A percentile compares a stretch with the other conserved stretches of the same genome.
These are phyloP conservation scores for Carallia pectinifolia DNA, from an alignment of 345 rosid species.

Conservation along the genomic window DNA sequence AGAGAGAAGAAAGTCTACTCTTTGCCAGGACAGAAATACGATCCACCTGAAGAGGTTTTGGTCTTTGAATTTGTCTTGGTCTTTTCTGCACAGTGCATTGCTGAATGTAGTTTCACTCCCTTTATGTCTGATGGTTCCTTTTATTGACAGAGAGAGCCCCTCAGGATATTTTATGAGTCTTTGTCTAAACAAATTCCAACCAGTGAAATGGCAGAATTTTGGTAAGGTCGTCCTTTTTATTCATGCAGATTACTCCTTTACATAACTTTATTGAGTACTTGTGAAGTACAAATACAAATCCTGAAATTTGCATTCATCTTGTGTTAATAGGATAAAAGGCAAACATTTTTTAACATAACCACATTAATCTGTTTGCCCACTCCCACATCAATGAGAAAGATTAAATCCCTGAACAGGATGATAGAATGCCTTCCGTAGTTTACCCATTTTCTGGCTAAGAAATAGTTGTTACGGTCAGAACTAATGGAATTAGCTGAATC, in stretches of 20 bases:
- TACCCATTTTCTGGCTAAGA: background rate
- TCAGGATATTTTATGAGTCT: constrained; percentile 90
- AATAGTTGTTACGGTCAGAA: background rate
- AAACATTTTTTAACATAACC: no score
- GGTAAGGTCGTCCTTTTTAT: constrained; percentile 49
- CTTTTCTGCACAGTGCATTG: background rate
- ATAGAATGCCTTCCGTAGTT: no score
- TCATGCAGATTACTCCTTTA: background rate
- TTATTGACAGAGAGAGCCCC: constrained; percentile 76
- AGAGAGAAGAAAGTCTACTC: constrained; percentile 89
- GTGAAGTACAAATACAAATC: background rate
- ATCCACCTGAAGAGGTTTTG: constrained; percentile 87
- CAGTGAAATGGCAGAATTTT: constrained; percentile 96
- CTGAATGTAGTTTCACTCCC: background rate
- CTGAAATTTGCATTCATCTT: background rate
- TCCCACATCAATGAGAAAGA: no score
- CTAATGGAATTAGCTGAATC: background rate
- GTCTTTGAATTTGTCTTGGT: constrained; percentile 9
- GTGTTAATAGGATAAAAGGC: background rate
- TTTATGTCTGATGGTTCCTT: constrained; percentile 6
- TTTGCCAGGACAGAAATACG: constrained; percentile 79
- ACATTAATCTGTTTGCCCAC: no score
- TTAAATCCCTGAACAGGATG: no score
- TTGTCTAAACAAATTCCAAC: constrained; percentile 76
- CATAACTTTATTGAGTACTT: background rate